A percentile compares a stretch with the other conserved stretches of the same genome.
phyloP scores from a whole-genome alignment of 2,329 filamentous ascomycete genomes.

The Aspergillus pseudoviridinutans region DNA sequence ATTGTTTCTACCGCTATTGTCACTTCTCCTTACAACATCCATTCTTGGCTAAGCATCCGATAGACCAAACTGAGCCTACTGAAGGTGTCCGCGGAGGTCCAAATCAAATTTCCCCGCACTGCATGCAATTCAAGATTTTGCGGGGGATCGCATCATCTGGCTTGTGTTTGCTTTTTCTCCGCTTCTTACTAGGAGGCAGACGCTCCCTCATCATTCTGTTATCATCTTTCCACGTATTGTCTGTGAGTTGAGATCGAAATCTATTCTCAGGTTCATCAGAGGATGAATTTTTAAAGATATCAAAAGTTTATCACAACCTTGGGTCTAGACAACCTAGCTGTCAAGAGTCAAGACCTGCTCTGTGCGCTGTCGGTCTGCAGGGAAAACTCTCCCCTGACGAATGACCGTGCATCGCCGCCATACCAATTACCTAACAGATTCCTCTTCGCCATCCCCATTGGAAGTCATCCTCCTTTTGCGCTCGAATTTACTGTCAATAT shows the following conservation, averaged over 20 bases:
- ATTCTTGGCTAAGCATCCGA: background rate
- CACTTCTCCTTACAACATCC: background rate
- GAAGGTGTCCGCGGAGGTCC: background rate
- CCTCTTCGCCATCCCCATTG: constrained; percentile 11
- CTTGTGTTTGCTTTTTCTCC: constrained; percentile 1
- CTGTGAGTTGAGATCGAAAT: background rate
- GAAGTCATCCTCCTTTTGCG: background rate
- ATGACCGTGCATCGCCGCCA: constrained; percentile 17
- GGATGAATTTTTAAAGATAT: background rate
- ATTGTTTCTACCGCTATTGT: background rate
- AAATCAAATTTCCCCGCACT: constrained; percentile 24
- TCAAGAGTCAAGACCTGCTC: constrained; percentile 22
- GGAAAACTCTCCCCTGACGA: constrained; percentile 15
- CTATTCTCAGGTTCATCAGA: background rate
- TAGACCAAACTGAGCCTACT: background rate
- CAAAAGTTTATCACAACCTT: background rate
- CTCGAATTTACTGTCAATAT: background rate
- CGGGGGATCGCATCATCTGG: constrained; percentile 22
- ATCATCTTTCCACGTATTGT: background rate
- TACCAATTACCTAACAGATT: constrained; percentile 35
- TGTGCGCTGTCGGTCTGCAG: constrained; percentile 14
- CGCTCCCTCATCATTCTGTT: background rate
- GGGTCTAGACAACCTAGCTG: constrained; percentile 16
- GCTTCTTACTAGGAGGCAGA: background rate
- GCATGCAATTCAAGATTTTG: constrained; percentile 20